Evolutionary conservation across 2,329 filamentous ascomycete species (phyloP).

Genomic region (Trichoderma polysporum): DNA sequence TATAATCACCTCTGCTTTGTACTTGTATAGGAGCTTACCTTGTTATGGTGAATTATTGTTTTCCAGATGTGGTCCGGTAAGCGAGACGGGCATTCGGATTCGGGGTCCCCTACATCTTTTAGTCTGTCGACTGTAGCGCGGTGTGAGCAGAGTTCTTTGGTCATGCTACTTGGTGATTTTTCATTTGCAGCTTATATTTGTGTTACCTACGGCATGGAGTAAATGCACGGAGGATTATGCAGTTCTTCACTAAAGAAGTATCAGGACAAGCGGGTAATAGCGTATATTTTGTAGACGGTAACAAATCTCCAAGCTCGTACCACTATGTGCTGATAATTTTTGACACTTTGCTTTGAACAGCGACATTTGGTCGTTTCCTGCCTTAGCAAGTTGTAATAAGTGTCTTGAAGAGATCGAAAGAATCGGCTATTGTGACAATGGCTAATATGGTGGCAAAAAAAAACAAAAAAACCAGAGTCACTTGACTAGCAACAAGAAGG

Average conservation of each 20-base stretch:
- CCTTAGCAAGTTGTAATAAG: not conserved
- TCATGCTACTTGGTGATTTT: not conserved
- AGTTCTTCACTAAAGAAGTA: not conserved
- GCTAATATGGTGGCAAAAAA: too few relatives aligned
- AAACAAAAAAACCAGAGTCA: not conserved
- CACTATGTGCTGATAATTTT: not conserved
- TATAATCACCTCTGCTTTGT: not conserved
- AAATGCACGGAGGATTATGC: slow-evolving; percentile 1
- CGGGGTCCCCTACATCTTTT: not conserved
- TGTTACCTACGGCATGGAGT: not conserved
- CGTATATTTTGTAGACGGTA: not conserved
- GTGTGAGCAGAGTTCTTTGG: not conserved
- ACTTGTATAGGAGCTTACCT: not conserved
- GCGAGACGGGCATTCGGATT: slow-evolving; percentile 5
- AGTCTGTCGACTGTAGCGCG: not conserved
- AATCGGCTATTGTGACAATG: not conserved
- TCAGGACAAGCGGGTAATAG: not conserved
- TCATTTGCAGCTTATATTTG: not conserved
- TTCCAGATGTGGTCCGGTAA: slow-evolving; percentile 3
- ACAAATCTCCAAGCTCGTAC: not conserved
- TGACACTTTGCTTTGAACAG: not conserved
- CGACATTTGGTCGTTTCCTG: not conserved
- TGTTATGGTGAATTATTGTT: not conserved
- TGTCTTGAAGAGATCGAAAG: not conserved
- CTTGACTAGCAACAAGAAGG: not conserved